Evolutionary conservation across 2,329 filamentous ascomycete species (phyloP).

Genomic region (Diaporthe velutina): DNA sequence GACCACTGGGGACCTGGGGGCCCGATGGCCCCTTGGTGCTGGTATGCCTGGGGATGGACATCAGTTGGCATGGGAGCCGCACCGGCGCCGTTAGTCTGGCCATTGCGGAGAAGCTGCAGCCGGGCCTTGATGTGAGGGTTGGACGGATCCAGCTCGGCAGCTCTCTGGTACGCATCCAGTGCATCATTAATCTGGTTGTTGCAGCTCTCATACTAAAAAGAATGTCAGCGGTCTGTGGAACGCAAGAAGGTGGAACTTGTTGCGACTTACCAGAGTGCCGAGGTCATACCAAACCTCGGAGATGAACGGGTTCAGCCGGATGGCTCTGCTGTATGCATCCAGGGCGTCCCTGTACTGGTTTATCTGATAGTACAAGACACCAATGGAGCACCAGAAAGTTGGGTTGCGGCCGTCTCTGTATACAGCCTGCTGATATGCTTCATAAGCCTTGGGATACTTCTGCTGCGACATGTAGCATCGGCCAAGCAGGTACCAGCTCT

Average conservation of each 20-base stretch:
- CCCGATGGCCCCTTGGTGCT: constrained; percentile 83
- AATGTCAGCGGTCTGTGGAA: constrained; percentile 41
- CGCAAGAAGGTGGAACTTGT: constrained; percentile 39
- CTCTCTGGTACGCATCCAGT: constrained; percentile 93
- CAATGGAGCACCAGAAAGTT: constrained; percentile 99
- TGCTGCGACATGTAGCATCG: constrained; percentile 99
- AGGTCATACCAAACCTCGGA: constrained; percentile 99
- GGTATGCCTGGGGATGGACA: constrained; percentile 94
- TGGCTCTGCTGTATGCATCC: constrained; percentile 96
- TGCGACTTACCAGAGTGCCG: constrained; percentile 84
- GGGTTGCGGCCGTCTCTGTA: constrained; percentile 98
- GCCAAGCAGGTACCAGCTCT: constrained; percentile 98
- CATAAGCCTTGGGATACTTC: constrained; percentile 98
- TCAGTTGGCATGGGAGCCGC: constrained; percentile 92
- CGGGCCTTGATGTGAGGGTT: constrained; percentile 98
- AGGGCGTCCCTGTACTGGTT: constrained; percentile 99
- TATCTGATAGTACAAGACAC: constrained; percentile 99
- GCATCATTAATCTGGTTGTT: constrained; percentile 99
- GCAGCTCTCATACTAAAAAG: constrained; percentile 88
- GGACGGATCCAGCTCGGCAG: constrained; percentile 90
- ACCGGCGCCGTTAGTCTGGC: constrained; percentile 79
- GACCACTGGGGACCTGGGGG: constrained; percentile 93
- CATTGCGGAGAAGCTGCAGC: constrained; percentile 87
- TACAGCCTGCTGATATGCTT: constrained; percentile 98
- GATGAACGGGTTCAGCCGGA: constrained; percentile 96